These are phyloP conservation scores for Kalanchoe fedtschenkoi DNA, from an alignment of 164 flowering plant species.

Conservation along the genomic window DNA sequence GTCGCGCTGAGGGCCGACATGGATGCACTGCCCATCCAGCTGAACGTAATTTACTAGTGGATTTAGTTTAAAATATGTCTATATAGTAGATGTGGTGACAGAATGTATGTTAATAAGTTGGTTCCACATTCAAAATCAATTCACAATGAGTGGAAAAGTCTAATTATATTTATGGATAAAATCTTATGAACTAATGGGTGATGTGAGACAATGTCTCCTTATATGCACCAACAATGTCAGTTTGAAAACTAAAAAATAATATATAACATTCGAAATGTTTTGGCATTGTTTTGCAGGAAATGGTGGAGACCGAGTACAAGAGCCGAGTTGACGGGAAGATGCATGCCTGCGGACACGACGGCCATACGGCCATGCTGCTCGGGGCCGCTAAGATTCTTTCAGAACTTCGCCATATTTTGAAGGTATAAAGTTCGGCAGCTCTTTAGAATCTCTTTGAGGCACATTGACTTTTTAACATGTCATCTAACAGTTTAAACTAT, in stretches of 20 bases:
- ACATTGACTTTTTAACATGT: too few relatives aligned
- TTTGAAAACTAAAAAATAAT: too few relatives aligned
- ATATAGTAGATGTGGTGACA: too few relatives aligned
- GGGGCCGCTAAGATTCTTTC: constrained; percentile 61
- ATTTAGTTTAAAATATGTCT: too few relatives aligned
- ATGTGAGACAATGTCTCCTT: background rate
- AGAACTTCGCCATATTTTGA: constrained; percentile 18
- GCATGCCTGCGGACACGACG: constrained; percentile 81
- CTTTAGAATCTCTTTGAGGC: too few relatives aligned
- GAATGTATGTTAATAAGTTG: too few relatives aligned
- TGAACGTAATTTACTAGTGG: constrained; percentile 3
- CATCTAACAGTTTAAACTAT: too few relatives aligned
- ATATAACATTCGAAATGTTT: too few relatives aligned
- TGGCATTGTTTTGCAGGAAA: constrained; percentile 26
- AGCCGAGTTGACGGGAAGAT: constrained; percentile 55
- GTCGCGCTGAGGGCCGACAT: constrained; percentile 69
- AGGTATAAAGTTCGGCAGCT: constrained; percentile 16
- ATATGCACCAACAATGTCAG: too few relatives aligned
- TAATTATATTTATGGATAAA: background rate
- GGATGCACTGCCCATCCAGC: constrained; percentile 76
- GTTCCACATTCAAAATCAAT: too few relatives aligned
- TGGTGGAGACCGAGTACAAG: constrained; percentile 58
- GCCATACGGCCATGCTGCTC: constrained; percentile 59
- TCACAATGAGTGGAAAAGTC: background rate
- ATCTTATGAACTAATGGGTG: background rate